These are phyloP conservation scores for Protomyces macrosporus DNA, from an alignment of 1,139 yeast genomes.

Conservation along the genomic window DNA sequence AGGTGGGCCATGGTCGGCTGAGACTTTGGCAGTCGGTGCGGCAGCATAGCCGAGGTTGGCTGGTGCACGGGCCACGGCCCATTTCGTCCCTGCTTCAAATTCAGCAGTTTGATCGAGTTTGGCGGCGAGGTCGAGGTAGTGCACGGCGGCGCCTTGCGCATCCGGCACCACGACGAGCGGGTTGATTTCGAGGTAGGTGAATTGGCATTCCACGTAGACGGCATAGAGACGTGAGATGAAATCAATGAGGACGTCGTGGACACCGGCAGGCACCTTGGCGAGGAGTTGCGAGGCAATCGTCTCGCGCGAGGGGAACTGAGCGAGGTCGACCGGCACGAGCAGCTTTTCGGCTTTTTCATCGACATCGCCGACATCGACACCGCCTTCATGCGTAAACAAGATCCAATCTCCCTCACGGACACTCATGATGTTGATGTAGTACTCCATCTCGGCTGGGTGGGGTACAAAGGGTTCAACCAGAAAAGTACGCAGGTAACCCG, in stretches of 20 bases:
- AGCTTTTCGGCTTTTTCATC: slow-evolving; percentile 47
- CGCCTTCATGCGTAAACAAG: slow-evolving; percentile 48
- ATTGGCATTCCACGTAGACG: slow-evolving; percentile 47
- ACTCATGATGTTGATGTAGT: slow-evolving; percentile 48
- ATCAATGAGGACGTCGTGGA: slow-evolving; percentile 43
- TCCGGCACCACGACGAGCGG: slow-evolving; percentile 46
- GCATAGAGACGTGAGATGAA: slow-evolving; percentile 47
- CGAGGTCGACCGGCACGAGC: slow-evolving; percentile 45
- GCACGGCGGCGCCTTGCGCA: slow-evolving; percentile 43
- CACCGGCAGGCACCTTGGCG: slow-evolving; percentile 42
- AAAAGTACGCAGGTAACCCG: slow-evolving; percentile 43
- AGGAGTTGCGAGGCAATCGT: slow-evolving; percentile 39
- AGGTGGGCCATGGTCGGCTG: slow-evolving; percentile 46
- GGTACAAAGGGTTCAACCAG: slow-evolving; percentile 48
- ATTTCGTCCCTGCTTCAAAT: slow-evolving; percentile 48
- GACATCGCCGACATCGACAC: slow-evolving; percentile 49
- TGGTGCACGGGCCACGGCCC: slow-evolving; percentile 47
- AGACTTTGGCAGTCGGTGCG: slow-evolving; percentile 32
- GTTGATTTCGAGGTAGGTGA: slow-evolving; percentile 47
- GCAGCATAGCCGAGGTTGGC: slow-evolving; percentile 42
- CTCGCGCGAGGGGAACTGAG: slow-evolving; percentile 43
- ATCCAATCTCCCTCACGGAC: slow-evolving; percentile 49
- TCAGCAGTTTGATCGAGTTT: slow-evolving; percentile 49
- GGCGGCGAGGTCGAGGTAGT: slow-evolving; percentile 47
- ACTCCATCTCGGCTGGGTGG: slow-evolving; percentile 46